phyloP scores from a whole-genome alignment of 2,329 filamentous ascomycete genomes.

The Botrytis cinerea region DNA sequence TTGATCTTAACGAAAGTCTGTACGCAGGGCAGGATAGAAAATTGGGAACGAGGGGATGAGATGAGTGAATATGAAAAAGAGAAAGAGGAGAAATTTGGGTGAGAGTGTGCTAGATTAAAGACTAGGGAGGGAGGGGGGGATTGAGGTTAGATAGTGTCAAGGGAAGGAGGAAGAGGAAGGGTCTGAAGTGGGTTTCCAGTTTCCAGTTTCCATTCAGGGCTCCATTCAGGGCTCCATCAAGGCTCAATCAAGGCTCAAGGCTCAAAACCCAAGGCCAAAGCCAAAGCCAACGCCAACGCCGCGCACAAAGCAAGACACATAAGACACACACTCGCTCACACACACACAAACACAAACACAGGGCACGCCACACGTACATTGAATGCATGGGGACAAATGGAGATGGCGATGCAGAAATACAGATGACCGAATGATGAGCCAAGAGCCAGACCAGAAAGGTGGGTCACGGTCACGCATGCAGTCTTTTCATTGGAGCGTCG shows the following conservation, averaged over 20 bases:
- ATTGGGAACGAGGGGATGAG: not conserved
- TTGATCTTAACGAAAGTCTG: not conserved
- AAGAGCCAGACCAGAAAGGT: not conserved
- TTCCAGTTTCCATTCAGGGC: no score
- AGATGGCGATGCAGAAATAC: not conserved
- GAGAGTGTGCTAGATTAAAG: no score
- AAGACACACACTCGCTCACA: not conserved
- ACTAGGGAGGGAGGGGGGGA: no score
- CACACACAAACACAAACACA: not conserved
- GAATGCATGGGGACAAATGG: no score
- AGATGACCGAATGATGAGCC: not conserved
- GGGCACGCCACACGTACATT: no score
- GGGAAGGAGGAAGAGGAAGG: not conserved
- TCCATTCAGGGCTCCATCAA: not conserved
- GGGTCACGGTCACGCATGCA: no score
- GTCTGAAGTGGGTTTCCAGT: not conserved
- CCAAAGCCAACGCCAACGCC: no score
- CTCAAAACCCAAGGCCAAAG: not conserved
- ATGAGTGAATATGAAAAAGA: not conserved
- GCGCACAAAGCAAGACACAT: no score
- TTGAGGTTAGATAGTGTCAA: no score
- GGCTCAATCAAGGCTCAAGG: not conserved
- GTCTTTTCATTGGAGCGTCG: not conserved
- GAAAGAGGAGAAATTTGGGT: not conserved
- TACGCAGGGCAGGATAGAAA: not conserved